Evolutionary conservation across 2,329 filamentous ascomycete genomes (phyloP).

Genomic region (Fusarium falciforme): DNA sequence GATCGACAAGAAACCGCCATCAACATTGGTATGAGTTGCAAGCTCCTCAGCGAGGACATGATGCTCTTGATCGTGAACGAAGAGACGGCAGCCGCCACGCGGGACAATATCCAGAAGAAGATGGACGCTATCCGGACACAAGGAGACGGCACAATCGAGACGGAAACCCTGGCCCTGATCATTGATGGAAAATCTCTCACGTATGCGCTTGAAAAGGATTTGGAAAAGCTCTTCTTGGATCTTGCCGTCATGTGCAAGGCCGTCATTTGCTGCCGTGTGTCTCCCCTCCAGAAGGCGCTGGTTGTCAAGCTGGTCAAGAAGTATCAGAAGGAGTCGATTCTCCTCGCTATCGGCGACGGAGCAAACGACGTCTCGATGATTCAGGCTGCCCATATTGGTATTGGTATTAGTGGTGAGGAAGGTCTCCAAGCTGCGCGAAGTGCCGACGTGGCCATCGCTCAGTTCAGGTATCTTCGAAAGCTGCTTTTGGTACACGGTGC

Average conservation of each 20-base stretch:
- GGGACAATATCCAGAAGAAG: conserved; percentile 93
- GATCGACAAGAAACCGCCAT: conserved; percentile 99
- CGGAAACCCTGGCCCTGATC: conserved; percentile 88
- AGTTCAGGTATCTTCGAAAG: conserved; percentile 96
- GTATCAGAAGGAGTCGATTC: conserved; percentile 86
- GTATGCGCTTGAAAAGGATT: conserved; percentile 89
- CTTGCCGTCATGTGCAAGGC: conserved; percentile 96
- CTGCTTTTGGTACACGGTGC: conserved; percentile 93
- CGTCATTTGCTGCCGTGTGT: conserved; percentile 98
- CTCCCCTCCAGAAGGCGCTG: conserved; percentile 94
- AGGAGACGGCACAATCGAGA: conserved; percentile 78
- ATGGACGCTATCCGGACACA: conserved; percentile 90
- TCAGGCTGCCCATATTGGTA: conserved; percentile 96
- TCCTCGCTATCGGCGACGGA: conserved; percentile 95
- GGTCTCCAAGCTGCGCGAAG: conserved; percentile 96
- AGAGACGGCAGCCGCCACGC: conserved; percentile 80
- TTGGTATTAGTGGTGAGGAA: conserved; percentile 97
- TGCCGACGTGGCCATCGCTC: conserved; percentile 93
- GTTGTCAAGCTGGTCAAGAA: conserved; percentile 99
- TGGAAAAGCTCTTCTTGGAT: conserved; percentile 94
- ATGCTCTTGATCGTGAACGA: conserved; percentile 97
- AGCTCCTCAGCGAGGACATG: conserved; percentile 98
- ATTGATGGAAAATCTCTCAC: conserved; percentile 98
- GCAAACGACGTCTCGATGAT: conserved; percentile 99
- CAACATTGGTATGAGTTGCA: conserved; percentile 99